Conservation (phyloP, 2,329 filamentous ascomycete genomes). For the Stenocarpella maydis region DNA sequence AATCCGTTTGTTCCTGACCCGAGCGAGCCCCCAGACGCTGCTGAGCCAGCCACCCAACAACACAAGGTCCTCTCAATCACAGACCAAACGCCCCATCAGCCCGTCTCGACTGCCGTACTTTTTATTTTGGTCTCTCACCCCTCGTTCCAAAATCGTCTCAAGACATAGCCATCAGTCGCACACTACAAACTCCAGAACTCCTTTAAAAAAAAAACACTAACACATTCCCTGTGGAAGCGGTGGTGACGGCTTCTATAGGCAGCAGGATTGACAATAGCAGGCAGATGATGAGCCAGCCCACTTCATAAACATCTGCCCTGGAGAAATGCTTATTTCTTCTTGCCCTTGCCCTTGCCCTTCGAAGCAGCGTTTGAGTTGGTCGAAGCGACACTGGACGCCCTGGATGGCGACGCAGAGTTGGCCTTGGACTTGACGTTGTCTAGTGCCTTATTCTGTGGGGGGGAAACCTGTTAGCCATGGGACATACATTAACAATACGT, state of each 20-base stretch:
- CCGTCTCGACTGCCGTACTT: conserved; percentile 16
- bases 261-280: neutral
- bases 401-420: conserved; percentile 78
- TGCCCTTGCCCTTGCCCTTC: conserved; percentile 56
- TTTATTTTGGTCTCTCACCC: conserved; percentile 24
- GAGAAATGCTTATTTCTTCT: conserved; percentile 56
- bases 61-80: conserved; percentile 1
- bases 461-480: conserved; percentile 8
- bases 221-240: neutral
- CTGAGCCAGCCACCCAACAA: conserved; percentile 21
- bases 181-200: conserved; percentile 29
- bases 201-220: conserved; percentile 8
- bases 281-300: neutral
- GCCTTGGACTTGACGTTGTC: conserved; percentile 88
- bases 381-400: conserved; percentile 88
- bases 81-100: conserved; percentile 26
- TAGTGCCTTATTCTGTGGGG: conserved; percentile 84
- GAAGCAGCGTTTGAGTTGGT: conserved; percentile 65
- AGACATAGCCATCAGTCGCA: neutral
- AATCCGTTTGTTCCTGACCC: neutral
- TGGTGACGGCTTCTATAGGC: neutral
- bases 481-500: conserved; percentile 24
- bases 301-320: neutral
- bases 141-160: neutral
- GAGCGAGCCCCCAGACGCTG: conserved; percentile 9